These are phyloP conservation scores for Podaxis pistillaris DNA, from an alignment of 768 basidiomycete genomes.

Conservation along the genomic window DNA sequence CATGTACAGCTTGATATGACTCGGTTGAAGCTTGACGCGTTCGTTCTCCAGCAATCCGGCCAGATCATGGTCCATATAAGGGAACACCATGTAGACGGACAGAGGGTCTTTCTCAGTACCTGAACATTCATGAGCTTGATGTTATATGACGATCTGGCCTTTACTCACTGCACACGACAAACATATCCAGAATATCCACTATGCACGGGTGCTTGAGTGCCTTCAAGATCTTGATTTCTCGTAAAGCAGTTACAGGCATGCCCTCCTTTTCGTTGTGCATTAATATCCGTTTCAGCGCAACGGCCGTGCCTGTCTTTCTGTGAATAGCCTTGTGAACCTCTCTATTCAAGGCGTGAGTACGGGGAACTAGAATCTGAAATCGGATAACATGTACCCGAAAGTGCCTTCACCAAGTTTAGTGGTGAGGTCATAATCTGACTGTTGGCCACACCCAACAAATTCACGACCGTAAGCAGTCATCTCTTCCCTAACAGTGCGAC, in stretches of 20 bases:
- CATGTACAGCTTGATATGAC: conserved; percentile 94
- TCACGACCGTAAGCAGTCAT: conserved; percentile 61
- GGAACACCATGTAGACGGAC: conserved; percentile 98
- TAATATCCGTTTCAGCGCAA: conserved; percentile 92
- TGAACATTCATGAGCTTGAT: conserved; percentile 21
- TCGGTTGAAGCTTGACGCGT: conserved; percentile 75
- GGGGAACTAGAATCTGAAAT: conserved; percentile 6
- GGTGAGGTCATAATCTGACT: conserved; percentile 76
- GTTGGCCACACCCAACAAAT: conserved; percentile 68
- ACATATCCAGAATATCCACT: conserved; percentile 90
- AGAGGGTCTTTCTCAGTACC: conserved; percentile 70
- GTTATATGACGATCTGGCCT: background rate
- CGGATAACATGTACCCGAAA: conserved; percentile 67
- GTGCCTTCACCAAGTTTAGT: conserved; percentile 96
- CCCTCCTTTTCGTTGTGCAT: conserved; percentile 98
- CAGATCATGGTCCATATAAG: conserved; percentile 99
- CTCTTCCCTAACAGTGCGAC: conserved; percentile 61
- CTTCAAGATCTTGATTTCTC: conserved; percentile 97
- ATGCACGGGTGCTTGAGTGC: conserved; percentile 82
- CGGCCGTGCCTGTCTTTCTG: conserved; percentile 52
- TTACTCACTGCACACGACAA: conserved; percentile 73
- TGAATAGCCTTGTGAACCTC: conserved; percentile 91
- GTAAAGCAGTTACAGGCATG: conserved; percentile 93
- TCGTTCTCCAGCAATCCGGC: conserved; percentile 93
- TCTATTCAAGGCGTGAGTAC: conserved; percentile 33